phyloP scores from a whole-genome alignment of 352 stramenopile species.

The Blastocystis sp. region DNA sequence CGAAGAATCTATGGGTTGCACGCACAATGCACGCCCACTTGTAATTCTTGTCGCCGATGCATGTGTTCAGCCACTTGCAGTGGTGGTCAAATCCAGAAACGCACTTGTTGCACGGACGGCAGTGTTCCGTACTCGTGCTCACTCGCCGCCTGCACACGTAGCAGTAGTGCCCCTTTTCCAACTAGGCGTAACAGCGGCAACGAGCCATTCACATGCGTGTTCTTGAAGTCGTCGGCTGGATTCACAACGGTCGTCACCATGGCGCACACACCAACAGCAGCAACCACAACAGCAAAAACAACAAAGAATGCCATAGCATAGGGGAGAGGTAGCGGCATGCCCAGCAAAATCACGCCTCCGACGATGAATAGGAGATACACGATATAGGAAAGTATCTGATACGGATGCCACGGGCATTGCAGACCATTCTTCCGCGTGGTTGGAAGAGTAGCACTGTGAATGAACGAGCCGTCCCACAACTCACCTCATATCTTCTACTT shows the following conservation, averaged over 20 bases:
- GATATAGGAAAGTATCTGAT: slow-evolving; percentile 54
- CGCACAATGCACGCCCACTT: slow-evolving; percentile 77
- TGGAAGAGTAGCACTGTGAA: slow-evolving; percentile 26
- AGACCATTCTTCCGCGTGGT: slow-evolving; percentile 62
- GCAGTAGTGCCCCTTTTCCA: slow-evolving; percentile 57
- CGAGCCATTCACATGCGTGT: slow-evolving; percentile 17
- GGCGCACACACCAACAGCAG: slow-evolving; percentile 22
- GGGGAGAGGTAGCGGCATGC: slow-evolving; percentile 14
- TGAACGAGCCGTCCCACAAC: neutral
- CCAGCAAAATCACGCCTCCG: slow-evolving; percentile 33
- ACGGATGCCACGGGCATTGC: slow-evolving; percentile 62
- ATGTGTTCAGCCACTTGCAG: slow-evolving; percentile 94
- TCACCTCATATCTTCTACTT: neutral
- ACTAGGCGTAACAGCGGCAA: neutral
- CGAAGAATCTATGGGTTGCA: slow-evolving; percentile 78
- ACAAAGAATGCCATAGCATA: slow-evolving; percentile 44
- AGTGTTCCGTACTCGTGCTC: slow-evolving; percentile 80
- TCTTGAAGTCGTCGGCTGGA: slow-evolving; percentile 34
- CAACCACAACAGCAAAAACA: neutral
- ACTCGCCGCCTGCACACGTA: slow-evolving; percentile 74
- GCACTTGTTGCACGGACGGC: slow-evolving; percentile 91
- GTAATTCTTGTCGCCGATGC: slow-evolving; percentile 78
- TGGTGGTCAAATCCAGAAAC: slow-evolving; percentile 92
- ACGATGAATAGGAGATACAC: slow-evolving; percentile 42
- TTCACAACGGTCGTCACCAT: slow-evolving; percentile 52